A percentile compares a stretch with the other conserved stretches of the same genome.
Evolutionary conservation across 2,329 filamentous ascomycete species (phyloP).

Genomic region (Colletotrichum sp.): DNA sequence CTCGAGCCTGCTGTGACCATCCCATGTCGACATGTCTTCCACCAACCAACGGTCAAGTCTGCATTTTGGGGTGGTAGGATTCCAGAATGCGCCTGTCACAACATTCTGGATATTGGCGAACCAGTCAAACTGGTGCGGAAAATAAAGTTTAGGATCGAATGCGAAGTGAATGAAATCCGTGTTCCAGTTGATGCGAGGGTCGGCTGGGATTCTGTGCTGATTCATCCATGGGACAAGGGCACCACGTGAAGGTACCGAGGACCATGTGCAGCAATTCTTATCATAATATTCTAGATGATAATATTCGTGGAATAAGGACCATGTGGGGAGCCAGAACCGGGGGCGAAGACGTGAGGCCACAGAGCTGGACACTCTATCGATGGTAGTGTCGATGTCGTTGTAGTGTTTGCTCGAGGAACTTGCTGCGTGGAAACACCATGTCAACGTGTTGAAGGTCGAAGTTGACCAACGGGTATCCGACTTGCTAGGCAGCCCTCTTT

Average conservation of each 20-base stretch:
- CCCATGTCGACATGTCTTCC: background rate
- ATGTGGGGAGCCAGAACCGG: background rate
- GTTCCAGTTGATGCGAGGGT: background rate
- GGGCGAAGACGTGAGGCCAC: background rate
- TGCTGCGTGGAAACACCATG: background rate
- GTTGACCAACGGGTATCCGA: background rate
- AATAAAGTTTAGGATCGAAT: background rate
- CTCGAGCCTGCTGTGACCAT: background rate
- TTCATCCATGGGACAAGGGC: background rate
- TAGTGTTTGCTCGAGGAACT: background rate
- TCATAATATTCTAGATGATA: background rate
- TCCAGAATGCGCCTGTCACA: background rate
- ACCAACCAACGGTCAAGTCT: accelerated
- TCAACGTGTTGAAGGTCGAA: background rate
- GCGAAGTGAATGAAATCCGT: background rate
- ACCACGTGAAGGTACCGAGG: background rate
- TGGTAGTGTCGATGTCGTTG: background rate
- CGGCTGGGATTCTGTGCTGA: background rate
- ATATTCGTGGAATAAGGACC: background rate
- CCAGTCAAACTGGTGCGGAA: background rate
- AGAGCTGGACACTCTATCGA: background rate
- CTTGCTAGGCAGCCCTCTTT: background rate
- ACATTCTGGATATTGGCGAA: background rate
- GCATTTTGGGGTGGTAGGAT: accelerated
- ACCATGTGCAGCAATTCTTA: background rate